A percentile compares a stretch with the other conserved stretches of the same genome.
Evolutionary conservation across 1,284 basidiomycete genomes (phyloP).

Genomic region (Agaricales sp.): DNA sequence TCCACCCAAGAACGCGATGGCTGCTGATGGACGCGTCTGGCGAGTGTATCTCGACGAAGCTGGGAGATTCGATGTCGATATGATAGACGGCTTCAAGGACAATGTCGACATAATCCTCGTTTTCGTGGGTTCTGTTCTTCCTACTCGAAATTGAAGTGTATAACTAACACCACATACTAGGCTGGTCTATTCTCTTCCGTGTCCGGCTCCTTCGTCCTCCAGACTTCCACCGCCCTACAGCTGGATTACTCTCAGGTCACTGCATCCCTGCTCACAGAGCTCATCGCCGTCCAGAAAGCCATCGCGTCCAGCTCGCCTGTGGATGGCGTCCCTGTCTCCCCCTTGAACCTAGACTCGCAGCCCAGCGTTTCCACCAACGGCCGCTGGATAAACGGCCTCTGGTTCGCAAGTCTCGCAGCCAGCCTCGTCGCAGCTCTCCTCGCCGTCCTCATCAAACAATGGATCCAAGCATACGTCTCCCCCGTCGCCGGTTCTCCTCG

Average conservation of each 20-base stretch:
- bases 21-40: neutral
- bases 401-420: constrained; percentile 15
- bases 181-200: constrained; percentile 15
- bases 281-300: neutral
- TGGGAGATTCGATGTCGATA: constrained; percentile 8
- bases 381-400: constrained; percentile 13
- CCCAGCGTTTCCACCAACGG: constrained; percentile 3
- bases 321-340: neutral
- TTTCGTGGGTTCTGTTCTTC: constrained; percentile 10
- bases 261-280: constrained; percentile 7
- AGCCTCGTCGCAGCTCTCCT: constrained; percentile 14
- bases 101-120: constrained; percentile 13
- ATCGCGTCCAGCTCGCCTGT: constrained; percentile 1
- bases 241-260: constrained; percentile 6
- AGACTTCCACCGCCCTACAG: constrained; percentile 13
- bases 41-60: constrained; percentile 1
- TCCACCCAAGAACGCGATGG: too few species aligned
- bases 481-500: constrained; percentile 7
- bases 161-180: constrained; percentile 4
- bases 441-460: constrained; percentile 16
- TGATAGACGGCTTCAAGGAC: constrained; percentile 12
- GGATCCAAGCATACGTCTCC: constrained; percentile 14
- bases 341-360: constrained; percentile 2
- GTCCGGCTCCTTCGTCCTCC: constrained; percentile 13
- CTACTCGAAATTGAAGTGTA: neutral